A percentile compares a stretch with the other conserved stretches of the same genome.
phyloP scores from a whole-genome alignment of 2,329 filamentous ascomycete species.

The Sporothrix phasma region DNA sequence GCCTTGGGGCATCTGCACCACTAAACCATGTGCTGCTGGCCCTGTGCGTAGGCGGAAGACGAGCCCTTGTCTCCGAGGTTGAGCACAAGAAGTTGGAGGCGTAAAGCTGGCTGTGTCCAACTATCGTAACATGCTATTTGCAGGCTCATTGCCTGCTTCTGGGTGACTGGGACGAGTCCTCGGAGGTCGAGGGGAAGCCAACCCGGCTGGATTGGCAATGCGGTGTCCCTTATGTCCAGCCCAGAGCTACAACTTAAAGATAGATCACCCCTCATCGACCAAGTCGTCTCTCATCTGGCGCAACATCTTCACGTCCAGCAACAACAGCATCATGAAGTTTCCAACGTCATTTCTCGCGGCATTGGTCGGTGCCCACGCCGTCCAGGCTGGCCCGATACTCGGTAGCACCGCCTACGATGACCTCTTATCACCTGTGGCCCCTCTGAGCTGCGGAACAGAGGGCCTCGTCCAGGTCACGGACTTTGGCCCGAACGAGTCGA shows the following conservation, averaged over 20 bases:
- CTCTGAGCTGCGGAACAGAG: slow-evolving; percentile 21
- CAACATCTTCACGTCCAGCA: no score
- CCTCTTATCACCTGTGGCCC: slow-evolving; percentile 17
- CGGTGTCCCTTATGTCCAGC: not conserved
- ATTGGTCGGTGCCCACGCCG: slow-evolving; percentile 13
- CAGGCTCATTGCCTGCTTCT: not conserved
- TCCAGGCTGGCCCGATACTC: slow-evolving; percentile 14
- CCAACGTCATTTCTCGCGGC: not conserved
- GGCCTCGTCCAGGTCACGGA: slow-evolving; percentile 16
- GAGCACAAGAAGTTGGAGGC: not conserved
- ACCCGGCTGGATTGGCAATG: not conserved
- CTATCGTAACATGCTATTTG: not conserved
- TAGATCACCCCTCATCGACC: not conserved
- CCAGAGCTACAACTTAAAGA: no score
- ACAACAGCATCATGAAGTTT: not conserved
- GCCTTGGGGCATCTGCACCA: not conserved
- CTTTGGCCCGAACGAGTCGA: slow-evolving; percentile 33
- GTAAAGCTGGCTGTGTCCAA: no score
- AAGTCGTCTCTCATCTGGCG: not conserved
- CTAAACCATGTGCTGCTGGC: not conserved
- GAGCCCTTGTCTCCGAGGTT: not conserved
- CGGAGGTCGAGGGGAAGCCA: not conserved
- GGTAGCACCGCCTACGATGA: slow-evolving; percentile 18
- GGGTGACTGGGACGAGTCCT: not conserved
- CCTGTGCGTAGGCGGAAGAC: not conserved